Evolutionary conservation across 495 filamentous ascomycete genomes (phyloP).

Genomic region (Penicillium bovifimosum): DNA sequence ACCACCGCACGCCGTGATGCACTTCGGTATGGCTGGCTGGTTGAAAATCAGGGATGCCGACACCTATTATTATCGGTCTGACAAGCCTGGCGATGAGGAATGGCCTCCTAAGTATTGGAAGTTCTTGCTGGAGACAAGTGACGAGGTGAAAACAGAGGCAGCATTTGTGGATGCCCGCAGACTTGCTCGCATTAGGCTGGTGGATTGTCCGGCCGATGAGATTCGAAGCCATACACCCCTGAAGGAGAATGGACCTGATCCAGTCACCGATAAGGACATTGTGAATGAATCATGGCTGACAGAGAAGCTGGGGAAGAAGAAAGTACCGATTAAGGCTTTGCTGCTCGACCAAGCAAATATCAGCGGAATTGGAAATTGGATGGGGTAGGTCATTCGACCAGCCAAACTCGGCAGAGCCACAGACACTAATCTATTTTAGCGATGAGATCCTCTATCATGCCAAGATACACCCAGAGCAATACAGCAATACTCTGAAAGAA

Average conservation of each 20-base stretch:
- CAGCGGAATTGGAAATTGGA: conserved; percentile 95
- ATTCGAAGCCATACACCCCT: conserved; percentile 76
- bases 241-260: conserved; percentile 89
- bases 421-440: conserved; percentile 28
- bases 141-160: conserved; percentile 57
- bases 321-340: conserved; percentile 79
- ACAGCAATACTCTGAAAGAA: conserved; percentile 73
- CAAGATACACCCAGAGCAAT: conserved; percentile 84
- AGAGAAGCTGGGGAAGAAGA: conserved; percentile 63
- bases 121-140: conserved; percentile 65
- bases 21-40: conserved; percentile 90
- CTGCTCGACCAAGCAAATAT: conserved; percentile 85
- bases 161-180: conserved; percentile 81
- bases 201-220: conserved; percentile 68
- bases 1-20: conserved; percentile 83
- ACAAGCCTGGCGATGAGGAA: conserved; percentile 51
- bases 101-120: conserved; percentile 95
- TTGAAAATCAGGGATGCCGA: conserved; percentile 73
- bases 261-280: conserved; percentile 71
- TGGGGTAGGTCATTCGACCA: conserved; percentile 52
- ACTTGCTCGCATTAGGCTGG: conserved; percentile 69
- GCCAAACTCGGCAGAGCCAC: neutral
- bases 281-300: conserved; percentile 68
- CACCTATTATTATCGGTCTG: conserved; percentile 70
- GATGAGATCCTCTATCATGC: conserved; percentile 90